Percentiles rank a stretch among this genome's conserved stretches.
Conservation (phyloP, 768 basidiomycete genomes). For the Leucocoprinus leucothites region DNA sequence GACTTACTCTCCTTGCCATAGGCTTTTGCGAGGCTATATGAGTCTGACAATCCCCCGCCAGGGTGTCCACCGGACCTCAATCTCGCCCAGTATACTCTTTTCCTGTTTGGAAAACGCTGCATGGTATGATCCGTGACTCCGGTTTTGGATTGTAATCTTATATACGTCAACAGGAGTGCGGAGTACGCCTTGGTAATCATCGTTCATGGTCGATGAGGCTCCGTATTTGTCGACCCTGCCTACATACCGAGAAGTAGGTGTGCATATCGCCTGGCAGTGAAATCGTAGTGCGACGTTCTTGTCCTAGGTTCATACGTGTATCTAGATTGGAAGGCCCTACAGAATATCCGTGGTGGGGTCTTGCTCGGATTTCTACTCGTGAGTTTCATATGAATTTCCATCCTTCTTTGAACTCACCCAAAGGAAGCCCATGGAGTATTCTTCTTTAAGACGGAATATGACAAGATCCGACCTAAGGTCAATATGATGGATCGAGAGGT, state of each 20-base stretch:
- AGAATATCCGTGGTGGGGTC: not conserved
- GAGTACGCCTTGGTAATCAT: not conserved
- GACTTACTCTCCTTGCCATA: not conserved
- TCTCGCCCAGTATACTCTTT: slow-evolving; percentile 29
- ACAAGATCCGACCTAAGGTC: not conserved
- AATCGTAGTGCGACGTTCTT: not conserved
- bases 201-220: slow-evolving; percentile 5
- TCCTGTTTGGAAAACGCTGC: slow-evolving; percentile 26
- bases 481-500: not conserved
- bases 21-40: slow-evolving; percentile 22
- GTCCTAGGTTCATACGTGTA: not conserved
- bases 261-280: not conserved
- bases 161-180: not conserved
- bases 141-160: too few relatives aligned
- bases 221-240: not conserved
- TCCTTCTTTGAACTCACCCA: not conserved
- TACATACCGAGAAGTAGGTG: not conserved
- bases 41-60: slow-evolving; percentile 16
- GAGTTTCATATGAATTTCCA: not conserved
- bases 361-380: not conserved
- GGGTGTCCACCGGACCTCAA: slow-evolving; percentile 27
- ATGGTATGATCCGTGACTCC: not conserved
- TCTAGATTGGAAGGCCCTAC: not conserved
- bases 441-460: slow-evolving; percentile 1
- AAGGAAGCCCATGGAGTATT: not conserved